phyloP scores from a whole-genome alignment of 495 filamentous ascomycete genomes.

The Chlorociboria aeruginascens region DNA sequence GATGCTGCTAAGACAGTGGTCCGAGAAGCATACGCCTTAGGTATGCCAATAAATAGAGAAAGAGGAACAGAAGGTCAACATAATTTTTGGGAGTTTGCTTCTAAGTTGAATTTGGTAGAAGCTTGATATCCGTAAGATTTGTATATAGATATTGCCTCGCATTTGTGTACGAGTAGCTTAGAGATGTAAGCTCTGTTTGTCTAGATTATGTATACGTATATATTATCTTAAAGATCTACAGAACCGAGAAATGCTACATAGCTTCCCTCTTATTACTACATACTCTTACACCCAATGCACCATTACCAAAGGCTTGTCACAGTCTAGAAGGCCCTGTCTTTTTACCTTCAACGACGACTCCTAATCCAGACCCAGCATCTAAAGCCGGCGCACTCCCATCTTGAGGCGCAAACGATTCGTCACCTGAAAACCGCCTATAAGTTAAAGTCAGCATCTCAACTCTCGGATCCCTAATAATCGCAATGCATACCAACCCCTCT shows the following conservation, averaged over 20 bases:
- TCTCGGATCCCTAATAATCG: neutral
- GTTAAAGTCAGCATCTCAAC: neutral
- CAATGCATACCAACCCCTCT: conserved; percentile 72
- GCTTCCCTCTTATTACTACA: too few relatives aligned
- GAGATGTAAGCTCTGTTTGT: neutral
- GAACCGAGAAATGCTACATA: too few relatives aligned
- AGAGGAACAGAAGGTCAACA: conserved; percentile 9
- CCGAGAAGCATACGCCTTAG: conserved; percentile 6
- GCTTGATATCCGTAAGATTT: neutral
- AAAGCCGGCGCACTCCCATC: conserved; percentile 2
- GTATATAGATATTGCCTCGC: too few relatives aligned
- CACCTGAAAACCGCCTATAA: conserved; percentile 59
- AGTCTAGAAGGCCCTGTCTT: neutral
- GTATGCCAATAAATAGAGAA: conserved; percentile 1
- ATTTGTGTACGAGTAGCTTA: too few relatives aligned
- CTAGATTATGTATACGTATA: neutral
- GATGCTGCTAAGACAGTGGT: conserved; percentile 16
- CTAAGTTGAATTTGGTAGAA: conserved; percentile 10
- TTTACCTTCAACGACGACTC: conserved; percentile 23
- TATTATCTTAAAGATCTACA: too few relatives aligned
- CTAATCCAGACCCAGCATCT: conserved; percentile 24
- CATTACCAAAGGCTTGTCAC: too few relatives aligned
- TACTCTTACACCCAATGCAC: too few relatives aligned
- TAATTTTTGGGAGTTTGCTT: conserved; percentile 14
- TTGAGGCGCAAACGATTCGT: conserved; percentile 51